Evolutionary conservation across 2,329 filamentous ascomycete species (phyloP), one percentile per base, ranked within the genome.

Genomic region (Aspergillus neotritici): DNA sequence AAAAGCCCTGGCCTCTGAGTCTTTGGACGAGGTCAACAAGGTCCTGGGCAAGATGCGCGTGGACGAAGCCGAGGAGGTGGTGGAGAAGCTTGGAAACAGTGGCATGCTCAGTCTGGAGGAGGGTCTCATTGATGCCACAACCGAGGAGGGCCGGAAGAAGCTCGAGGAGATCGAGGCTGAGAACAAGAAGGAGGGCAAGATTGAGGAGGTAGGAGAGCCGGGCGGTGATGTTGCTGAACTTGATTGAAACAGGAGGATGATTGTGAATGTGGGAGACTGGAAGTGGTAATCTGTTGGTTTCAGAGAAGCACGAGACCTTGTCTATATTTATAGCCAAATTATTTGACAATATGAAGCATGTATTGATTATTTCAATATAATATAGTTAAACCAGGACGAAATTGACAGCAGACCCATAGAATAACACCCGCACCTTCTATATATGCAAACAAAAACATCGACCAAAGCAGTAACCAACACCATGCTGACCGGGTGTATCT

Each of bases 71-170:
- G 89, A 95, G 67, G 84, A 88, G 55, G 72, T 94, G 37, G 87
- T 95, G 13, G 84, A 82, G 55, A 79, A 89, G 61, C 71, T 95
- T 48, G 81, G 87, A 25, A 78, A 93, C 70, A 88, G 88, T 12
- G 87, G 87, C 31, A 91, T 96, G 74, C 69, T 98, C 53, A 95
- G 87, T 63, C 66, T 98, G 39, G 89, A 97, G 64, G 83, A 95
- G 61, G 83, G 94, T 38, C 88, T 98, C 40, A 94, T 98, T 54
- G 93, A 98, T 69, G 87, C 89, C 1, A 98, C 89, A 35, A 94
- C 91, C 2, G 84, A 89, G 61, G 83, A 93, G 63, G 90, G 90
- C 3, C 78, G 84, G 72, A 79, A 83, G 63, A 82, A 83, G 61
- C 74, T 91, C 56, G 84, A 86, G 69, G 80, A 89, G 52, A 77